phyloP scores from a whole-genome alignment of 805 yeast genomes.

The Metschnikowia kofuensis region DNA sequence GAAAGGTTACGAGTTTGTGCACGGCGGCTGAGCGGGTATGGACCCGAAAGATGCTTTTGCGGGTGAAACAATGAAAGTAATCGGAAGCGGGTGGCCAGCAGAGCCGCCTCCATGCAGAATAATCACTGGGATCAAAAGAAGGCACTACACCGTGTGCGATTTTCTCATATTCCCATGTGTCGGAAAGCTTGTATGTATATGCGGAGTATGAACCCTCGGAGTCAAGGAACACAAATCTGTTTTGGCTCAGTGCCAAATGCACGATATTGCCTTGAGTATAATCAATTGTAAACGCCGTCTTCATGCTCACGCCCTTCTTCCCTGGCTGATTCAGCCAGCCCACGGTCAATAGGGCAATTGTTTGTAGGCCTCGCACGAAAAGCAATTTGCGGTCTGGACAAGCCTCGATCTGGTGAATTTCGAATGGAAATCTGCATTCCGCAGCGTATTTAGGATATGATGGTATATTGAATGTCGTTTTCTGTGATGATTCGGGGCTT shows the following conservation, averaged over 20 bases:
- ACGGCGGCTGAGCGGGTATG: not conserved
- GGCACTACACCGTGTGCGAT: not conserved
- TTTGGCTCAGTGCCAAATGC: conserved; percentile 3
- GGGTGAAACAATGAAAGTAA: conserved; percentile 2
- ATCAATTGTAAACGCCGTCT: conserved; percentile 3
- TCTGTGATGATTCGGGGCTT: conserved; percentile 2
- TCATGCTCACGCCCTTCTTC: conserved; percentile 5
- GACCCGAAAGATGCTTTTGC: conserved; percentile 9
- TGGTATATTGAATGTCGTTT: conserved; percentile 6
- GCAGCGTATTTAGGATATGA: not conserved
- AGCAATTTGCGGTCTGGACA: conserved; percentile 4
- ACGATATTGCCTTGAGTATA: not conserved
- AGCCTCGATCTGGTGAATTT: conserved; percentile 11
- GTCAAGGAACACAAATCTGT: conserved; percentile 9
- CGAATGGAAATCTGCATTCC: conserved; percentile 6
- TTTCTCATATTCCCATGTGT: conserved; percentile 5
- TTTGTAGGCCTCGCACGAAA: conserved; percentile 12
- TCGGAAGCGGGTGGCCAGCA: conserved; percentile 11
- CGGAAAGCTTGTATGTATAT: conserved; percentile 3
- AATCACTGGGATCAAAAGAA: conserved; percentile 8
- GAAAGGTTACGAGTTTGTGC: conserved; percentile 12
- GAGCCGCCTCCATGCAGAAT: conserved; percentile 11
- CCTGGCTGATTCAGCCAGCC: conserved; percentile 13
- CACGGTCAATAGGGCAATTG: conserved; percentile 6
- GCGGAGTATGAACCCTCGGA: conserved; percentile 1